Evolutionary conservation across 2,329 filamentous ascomycete species (phyloP), one percentile per base, ranked within the genome.

Genomic region (Fusarium vanettenii): DNA sequence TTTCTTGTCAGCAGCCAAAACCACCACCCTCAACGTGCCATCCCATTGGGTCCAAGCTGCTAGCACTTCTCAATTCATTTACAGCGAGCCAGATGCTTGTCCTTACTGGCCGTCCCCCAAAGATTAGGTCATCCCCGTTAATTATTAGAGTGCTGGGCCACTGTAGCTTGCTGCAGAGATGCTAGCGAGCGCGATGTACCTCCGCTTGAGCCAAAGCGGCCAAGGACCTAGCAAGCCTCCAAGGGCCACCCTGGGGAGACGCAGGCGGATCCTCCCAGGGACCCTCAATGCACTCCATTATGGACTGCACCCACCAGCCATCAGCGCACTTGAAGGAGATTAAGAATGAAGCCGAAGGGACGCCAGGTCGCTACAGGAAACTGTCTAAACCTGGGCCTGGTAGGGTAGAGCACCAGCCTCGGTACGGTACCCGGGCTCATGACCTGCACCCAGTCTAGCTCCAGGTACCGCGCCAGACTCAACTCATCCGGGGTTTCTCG

Each of bases 281-380:
- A 75, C 63, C 56, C 45, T 66, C 43, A 25, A 68, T 65, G 62
- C 63, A 67, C 67, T 69, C 65, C 50, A 74, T 74, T 69, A 43
- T 43, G 39, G 20, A 45, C 41, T 45, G 41, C 41, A 64, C 39
- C 39, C 56, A 72, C 70, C 41, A 50, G 39, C 16, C 56, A 59
- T 66, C 72, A 67, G 43, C 35, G 56, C 60, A 73, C 33, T 65
- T 59, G 31, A 64, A 25, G 27, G 62, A 61, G 69, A 70, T 57
- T 70, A 50, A 45, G 67, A 67, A 66, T 55, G 50, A 57, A 56
- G 50, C 37, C 60, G 33, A 55, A 41, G 50, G 43, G 37, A 48
- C 59, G 35, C 61, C 65, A 60, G 43, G 27, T 66, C 55, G 11
- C 52, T 55, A 56, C 50, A 55, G 31, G 52, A 35, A 50, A 56